Evolutionary conservation across 2,329 filamentous ascomycete species (phyloP).

Genomic region (Pseudophaeomoniella oleicola): DNA sequence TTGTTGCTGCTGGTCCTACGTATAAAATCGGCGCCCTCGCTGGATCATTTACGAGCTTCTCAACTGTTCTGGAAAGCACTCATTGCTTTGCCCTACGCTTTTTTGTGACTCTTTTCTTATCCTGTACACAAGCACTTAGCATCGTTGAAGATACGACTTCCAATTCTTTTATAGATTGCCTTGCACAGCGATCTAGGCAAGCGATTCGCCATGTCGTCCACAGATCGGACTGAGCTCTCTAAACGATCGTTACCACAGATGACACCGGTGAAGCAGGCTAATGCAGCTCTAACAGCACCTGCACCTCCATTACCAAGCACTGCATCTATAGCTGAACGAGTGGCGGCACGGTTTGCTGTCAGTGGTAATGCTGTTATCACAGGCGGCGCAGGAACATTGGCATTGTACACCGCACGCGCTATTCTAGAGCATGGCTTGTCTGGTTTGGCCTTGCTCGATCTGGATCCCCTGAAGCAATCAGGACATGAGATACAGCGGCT

Average conservation of each 20-base stretch:
- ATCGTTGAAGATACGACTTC: too few species aligned
- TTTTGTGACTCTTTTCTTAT: too few species aligned
- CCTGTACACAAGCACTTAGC: too few species aligned
- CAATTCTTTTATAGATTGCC: too few species aligned
- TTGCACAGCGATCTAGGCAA: too few species aligned
- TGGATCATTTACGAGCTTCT: too few species aligned
- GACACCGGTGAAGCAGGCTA: background rate
- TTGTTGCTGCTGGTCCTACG: too few species aligned
- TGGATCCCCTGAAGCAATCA: constrained; percentile 29
- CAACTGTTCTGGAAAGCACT: too few species aligned
- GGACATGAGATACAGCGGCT: constrained; percentile 31
- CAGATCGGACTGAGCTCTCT: background rate
- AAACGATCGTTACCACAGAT: background rate
- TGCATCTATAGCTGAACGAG: constrained; percentile 13
- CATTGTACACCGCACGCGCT: constrained; percentile 41
- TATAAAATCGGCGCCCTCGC: too few species aligned
- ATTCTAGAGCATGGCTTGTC: constrained; percentile 53
- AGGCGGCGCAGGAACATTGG: constrained; percentile 51
- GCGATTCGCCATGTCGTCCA: too few species aligned
- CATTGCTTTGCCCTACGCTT: too few species aligned
- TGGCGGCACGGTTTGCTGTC: constrained; percentile 15
- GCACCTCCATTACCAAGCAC: constrained; percentile 11
- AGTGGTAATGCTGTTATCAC: constrained; percentile 32
- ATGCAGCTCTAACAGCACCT: constrained; percentile 13
- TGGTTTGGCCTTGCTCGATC: constrained; percentile 47